Base-by-base conservation (phyloP, 2,329 filamentous ascomycete genomes). In the Huntiella abstrusa region DNA sequence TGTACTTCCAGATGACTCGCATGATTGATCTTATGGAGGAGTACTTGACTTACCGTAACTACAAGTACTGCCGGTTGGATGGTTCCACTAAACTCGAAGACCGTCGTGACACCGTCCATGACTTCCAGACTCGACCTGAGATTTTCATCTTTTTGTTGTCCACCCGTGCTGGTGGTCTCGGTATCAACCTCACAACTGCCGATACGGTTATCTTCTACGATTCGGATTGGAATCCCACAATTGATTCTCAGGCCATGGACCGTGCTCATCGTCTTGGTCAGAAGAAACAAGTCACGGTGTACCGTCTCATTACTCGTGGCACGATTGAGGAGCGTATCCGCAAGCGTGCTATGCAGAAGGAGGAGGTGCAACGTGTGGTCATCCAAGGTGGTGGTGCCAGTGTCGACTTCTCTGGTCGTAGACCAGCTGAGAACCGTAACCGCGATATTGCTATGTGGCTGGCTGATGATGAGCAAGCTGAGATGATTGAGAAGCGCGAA, bases 1-100 rank as follows among this genome's bases (percentile, higher is more conserved):
- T 98, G 15, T 98, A 98, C 70, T 98, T 98, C 83, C 91, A 98
- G 69, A 98, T 98, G 91, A 98, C 91, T 3, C 83, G 84, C 58
- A 98, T 98, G 91, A 96, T 98, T 58, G 88, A 98, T 60, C 69
- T 98, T 51, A 96, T 96, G 83, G 91, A 98, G 61, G 91, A 98
- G 63, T 98, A 96, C 56, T 70, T 98, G 49, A 96, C 91, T 0
- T 96, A 96, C 66, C 84, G 91, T 60, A 95, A 96, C 65, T 96
- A 94, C 77, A 95, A 93, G 63, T 98, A 95, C 65, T 92, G 88
- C 57, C 83, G 91, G 50, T 72, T 98, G 39, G 91, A 98, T 57
- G 91, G 91, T 58, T 94, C 86, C 13, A 98, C 91, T 38, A 98
- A 96, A 62, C 72, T 98, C 44, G 91, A 98, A 61, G 91, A 98